phyloP scores from a whole-genome alignment of 805 yeast species.

The Metschnikowia bowlesiae region DNA sequence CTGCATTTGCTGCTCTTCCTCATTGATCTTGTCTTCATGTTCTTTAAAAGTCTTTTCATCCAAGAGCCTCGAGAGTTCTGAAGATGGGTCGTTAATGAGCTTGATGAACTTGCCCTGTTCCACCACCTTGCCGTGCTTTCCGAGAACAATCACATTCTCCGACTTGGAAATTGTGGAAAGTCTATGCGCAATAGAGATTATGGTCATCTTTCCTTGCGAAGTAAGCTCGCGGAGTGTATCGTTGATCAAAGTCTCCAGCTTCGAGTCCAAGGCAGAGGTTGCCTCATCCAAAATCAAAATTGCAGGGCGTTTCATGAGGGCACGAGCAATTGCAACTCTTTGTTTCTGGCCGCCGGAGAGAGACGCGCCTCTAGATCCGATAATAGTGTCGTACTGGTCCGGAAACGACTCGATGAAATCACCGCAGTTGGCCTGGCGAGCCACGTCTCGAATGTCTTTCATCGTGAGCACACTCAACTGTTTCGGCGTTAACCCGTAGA shows the following conservation, averaged over 20 bases:
- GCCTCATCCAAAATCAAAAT: conserved; percentile 67
- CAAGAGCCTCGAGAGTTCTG: conserved; percentile 38
- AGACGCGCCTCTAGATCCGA: conserved; percentile 54
- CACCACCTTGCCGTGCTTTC: conserved; percentile 38
- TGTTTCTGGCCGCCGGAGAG: conserved; percentile 77
- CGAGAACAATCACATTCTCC: conserved; percentile 40
- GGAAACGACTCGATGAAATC: conserved; percentile 54
- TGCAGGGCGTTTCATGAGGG: conserved; percentile 61
- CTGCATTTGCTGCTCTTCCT: conserved; percentile 23
- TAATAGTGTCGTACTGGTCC: conserved; percentile 55
- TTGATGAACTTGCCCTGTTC: conserved; percentile 38
- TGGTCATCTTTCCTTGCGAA: conserved; percentile 37
- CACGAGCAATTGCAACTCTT: conserved; percentile 72
- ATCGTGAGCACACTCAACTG: conserved; percentile 32
- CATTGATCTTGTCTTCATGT: conserved; percentile 19
- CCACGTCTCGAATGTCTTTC: conserved; percentile 42
- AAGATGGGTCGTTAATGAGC: conserved; percentile 36
- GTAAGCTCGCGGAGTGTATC: conserved; percentile 38
- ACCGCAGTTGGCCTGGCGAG: conserved; percentile 53
- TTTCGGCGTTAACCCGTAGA: conserved; percentile 44
- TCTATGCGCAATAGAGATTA: conserved; percentile 43
- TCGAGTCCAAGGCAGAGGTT: conserved; percentile 57
- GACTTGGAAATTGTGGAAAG: conserved; percentile 43
- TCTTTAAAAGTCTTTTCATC: conserved; percentile 31
- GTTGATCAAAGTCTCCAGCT: conserved; percentile 44